Evolutionary conservation across 768 basidiomycete species (phyloP).

Genomic region (Leccinum obscurum): DNA sequence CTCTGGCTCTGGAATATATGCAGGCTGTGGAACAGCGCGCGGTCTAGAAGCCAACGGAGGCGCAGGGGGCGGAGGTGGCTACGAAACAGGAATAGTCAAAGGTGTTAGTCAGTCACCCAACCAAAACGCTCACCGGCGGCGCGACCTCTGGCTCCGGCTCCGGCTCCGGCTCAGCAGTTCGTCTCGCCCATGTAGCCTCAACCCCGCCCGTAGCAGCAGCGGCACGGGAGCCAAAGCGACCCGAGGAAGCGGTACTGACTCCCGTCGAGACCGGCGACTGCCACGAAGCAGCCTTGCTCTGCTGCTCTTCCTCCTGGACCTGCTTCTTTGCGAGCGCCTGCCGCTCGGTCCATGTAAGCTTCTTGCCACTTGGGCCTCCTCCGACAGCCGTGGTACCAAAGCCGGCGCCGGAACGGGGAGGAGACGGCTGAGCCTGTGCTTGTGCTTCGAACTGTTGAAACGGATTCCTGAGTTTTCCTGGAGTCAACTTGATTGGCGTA

Average conservation of each 20-base stretch:
- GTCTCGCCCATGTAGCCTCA: constrained; percentile 19
- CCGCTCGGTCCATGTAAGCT: constrained; percentile 91
- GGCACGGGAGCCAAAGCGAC: constrained; percentile 32
- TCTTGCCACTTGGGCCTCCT: constrained; percentile 52
- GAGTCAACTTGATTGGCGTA: constrained; percentile 83
- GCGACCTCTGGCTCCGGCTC: constrained; percentile 30
- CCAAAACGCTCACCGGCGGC: constrained; percentile 28
- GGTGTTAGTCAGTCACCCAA: constrained; percentile 4
- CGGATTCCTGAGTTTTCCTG: constrained; percentile 86
- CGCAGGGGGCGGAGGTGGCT: constrained; percentile 32
- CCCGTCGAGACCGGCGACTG: constrained; percentile 37
- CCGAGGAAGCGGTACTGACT: constrained; percentile 40
- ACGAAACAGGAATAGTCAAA: neutral
- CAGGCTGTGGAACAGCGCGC: constrained; percentile 18
- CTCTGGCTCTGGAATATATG: constrained; percentile 17
- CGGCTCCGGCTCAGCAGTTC: constrained; percentile 23
- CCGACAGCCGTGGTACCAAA: constrained; percentile 17
- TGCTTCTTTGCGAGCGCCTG: constrained; percentile 91
- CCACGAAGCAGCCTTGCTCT: constrained; percentile 58
- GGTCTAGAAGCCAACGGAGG: constrained; percentile 24
- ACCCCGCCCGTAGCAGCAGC: constrained; percentile 32
- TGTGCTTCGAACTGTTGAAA: constrained; percentile 65
- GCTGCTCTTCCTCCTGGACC: constrained; percentile 71
- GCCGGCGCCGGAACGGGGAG: constrained; percentile 18
- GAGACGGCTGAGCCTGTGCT: constrained; percentile 32